Conservation (phyloP, 176 grass and related monocot genomes). For the Miscanthus lutarioriparius region DNA sequence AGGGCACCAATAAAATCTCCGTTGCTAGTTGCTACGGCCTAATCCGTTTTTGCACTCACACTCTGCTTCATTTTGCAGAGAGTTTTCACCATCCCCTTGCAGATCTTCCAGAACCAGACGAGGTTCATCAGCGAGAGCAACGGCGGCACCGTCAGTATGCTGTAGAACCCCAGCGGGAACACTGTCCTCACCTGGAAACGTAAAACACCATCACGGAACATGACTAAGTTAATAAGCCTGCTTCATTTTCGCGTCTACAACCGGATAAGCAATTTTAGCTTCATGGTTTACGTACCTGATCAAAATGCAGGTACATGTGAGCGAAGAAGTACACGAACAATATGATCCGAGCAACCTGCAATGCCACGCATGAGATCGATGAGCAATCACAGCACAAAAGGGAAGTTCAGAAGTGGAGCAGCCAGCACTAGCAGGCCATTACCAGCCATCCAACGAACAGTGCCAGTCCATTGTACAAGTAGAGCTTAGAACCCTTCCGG, state of each 20-base stretch:
- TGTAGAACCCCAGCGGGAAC: conserved; percentile 67
- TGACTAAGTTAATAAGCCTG: neutral
- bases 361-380: neutral
- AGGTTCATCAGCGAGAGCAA: conserved; percentile 64
- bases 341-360: conserved; percentile 65
- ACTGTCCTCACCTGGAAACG: conserved; percentile 58
- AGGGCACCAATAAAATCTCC: neutral
- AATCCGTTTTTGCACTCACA: conserved; percentile 8
- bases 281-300: conserved; percentile 43
- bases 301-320: conserved; percentile 67
- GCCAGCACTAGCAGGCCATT: neutral
- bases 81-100: conserved; percentile 69
- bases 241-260: neutral
- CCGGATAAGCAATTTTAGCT: neutral
- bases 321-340: conserved; percentile 64
- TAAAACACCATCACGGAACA: neutral
- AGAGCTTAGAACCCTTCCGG: conserved; percentile 56
- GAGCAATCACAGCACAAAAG: neutral
- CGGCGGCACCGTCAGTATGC: conserved; percentile 40
- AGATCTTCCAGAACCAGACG: conserved; percentile 75
- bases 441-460: conserved; percentile 75
- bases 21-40: neutral
- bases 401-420: neutral
- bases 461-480: conserved; percentile 61
- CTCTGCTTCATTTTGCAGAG: conserved; percentile 39